These are phyloP conservation scores for Dendryphion nanum DNA, from an alignment of 2,329 filamentous ascomycete genomes.

Conservation along the genomic window DNA sequence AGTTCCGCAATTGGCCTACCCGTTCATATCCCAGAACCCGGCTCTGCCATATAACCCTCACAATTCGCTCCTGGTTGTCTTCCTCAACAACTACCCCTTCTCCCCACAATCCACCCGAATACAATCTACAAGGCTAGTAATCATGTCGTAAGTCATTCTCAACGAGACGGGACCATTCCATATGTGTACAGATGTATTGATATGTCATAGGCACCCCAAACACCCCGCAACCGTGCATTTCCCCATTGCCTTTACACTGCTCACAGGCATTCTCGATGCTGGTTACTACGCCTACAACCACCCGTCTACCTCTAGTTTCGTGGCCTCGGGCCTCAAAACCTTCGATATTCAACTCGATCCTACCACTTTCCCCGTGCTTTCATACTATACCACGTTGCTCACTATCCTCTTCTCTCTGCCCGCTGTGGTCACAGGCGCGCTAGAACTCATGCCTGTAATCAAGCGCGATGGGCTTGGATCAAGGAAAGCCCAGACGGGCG, in stretches of 20 bases:
- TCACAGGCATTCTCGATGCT: slow-evolving; percentile 44
- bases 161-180: too few species aligned
- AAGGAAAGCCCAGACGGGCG: slow-evolving; percentile 42
- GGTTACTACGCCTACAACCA: slow-evolving; percentile 34
- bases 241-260: slow-evolving; percentile 46
- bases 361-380: slow-evolving; percentile 39
- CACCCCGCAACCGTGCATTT: slow-evolving; percentile 50
- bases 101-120: not conserved
- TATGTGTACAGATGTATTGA: not conserved
- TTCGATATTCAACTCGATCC: slow-evolving; percentile 24
- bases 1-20: too few species aligned
- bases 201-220: slow-evolving; percentile 43
- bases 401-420: slow-evolving; percentile 34
- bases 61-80: too few species aligned
- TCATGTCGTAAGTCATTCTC: too few species aligned
- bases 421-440: slow-evolving; percentile 30
- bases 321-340: slow-evolving; percentile 27
- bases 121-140: not conserved
- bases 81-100: too few species aligned
- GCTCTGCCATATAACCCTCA: too few species aligned
- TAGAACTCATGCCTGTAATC: slow-evolving; percentile 43
- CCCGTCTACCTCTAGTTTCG: slow-evolving; percentile 31
- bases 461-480: slow-evolving; percentile 44
- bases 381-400: slow-evolving; percentile 46
- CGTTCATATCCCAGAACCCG: too few species aligned